These are phyloP conservation scores for Apiotrichum sp. DNA, from an alignment of 1,284 basidiomycete species.

Conservation along the genomic window DNA sequence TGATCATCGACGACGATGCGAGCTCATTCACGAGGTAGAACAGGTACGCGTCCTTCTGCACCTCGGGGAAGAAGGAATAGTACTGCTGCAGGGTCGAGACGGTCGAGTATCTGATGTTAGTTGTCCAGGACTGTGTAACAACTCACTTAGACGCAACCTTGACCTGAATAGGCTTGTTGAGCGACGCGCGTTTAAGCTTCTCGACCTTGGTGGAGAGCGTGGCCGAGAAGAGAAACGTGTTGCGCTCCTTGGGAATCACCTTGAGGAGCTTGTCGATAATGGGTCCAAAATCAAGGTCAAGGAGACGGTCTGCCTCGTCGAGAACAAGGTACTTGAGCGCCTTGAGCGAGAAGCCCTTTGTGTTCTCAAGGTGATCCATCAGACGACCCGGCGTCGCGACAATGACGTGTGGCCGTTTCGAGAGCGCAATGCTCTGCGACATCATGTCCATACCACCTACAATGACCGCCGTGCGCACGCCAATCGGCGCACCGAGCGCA, in stretches of 20 bases:
- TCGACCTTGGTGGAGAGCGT: conserved; percentile 99
- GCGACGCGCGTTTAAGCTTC: conserved; percentile 91
- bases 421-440: conserved; percentile 84
- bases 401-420: conserved; percentile 87
- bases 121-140: not conserved
- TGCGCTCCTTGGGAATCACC: conserved; percentile 87
- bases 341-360: conserved; percentile 91
- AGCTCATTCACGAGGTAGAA: conserved; percentile 85
- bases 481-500: conserved; percentile 85
- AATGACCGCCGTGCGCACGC: conserved; percentile 82
- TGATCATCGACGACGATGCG: conserved; percentile 87
- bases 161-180: conserved; percentile 88
- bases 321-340: conserved; percentile 86
- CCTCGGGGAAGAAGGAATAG: conserved; percentile 88
- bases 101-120: conserved; percentile 73
- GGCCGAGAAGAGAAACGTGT: conserved; percentile 94
- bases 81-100: conserved; percentile 93
- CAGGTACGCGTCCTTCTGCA: conserved; percentile 87
- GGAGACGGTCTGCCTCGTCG: conserved; percentile 92
- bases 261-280: conserved; percentile 97
- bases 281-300: conserved; percentile 97
- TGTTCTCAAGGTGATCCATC: conserved; percentile 94
- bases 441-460: conserved; percentile 96
- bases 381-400: conserved; percentile 97
- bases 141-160: conserved; percentile 87